phyloP scores from a whole-genome alignment of 2,329 filamentous ascomycete species.

The Lasiodiplodia sp. region DNA sequence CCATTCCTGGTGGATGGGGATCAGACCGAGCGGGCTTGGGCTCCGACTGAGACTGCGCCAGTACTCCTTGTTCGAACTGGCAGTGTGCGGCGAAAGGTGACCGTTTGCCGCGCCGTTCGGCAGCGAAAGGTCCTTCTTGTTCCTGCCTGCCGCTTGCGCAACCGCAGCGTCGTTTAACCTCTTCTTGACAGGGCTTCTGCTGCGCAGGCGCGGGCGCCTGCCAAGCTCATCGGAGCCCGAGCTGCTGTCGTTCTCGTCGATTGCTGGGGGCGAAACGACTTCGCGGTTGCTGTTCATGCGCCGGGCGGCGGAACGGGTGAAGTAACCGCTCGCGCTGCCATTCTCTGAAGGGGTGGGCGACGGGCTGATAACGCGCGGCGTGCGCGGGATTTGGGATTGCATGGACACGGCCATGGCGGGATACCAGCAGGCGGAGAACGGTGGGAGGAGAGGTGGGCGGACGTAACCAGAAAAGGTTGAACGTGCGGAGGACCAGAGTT shows the following conservation, averaged over 20 bases:
- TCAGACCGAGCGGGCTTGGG: conserved; percentile 90
- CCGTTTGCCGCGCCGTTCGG: conserved; percentile 64
- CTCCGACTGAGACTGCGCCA: conserved; percentile 91
- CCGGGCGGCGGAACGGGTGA: conserved; percentile 76
- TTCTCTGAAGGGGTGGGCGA: conserved; percentile 76
- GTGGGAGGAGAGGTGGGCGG: conserved; percentile 64
- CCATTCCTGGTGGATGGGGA: conserved; percentile 94
- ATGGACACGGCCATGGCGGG: conserved; percentile 55
- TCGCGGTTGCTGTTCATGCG: conserved; percentile 59
- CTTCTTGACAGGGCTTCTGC: conserved; percentile 67
- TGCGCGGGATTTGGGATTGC: conserved; percentile 71
- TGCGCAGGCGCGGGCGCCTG: conserved; percentile 71
- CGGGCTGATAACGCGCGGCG: conserved; percentile 87
- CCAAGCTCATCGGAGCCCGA: conserved; percentile 61
- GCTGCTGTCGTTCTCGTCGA: conserved; percentile 66
- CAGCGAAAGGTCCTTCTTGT: conserved; percentile 51
- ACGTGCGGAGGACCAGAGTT: conserved; percentile 30
- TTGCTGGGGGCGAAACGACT: conserved; percentile 64
- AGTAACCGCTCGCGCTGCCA: conserved; percentile 61
- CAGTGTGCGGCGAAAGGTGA: conserved; percentile 71
- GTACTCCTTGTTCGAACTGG: conserved; percentile 67
- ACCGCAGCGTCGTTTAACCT: conserved; percentile 39
- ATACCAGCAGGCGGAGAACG: conserved; percentile 56
- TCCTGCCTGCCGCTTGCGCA: conserved; percentile 29
- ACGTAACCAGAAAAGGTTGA: conserved; percentile 40